Base-by-base conservation (phyloP, 2,329 filamentous ascomycete species). In the Pseudogymnoascus sp. region DNA sequence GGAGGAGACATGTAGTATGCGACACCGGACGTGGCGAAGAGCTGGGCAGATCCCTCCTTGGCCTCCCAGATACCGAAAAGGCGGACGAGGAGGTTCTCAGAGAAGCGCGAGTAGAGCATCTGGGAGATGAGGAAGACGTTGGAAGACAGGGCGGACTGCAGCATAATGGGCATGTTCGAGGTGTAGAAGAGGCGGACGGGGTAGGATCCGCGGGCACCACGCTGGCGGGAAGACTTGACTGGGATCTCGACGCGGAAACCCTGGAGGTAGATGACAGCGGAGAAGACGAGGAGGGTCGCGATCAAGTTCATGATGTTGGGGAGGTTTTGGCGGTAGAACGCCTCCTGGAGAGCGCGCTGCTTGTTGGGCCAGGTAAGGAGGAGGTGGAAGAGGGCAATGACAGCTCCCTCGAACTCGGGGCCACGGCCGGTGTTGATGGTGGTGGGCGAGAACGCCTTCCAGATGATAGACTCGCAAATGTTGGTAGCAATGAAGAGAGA, bases 101-200 rank as follows among this genome's bases (percentile, higher is more conserved):
- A 94, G 84, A 99, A 97, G 77, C 93, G 92, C 65, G 90, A 96
- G 86, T 96, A 97, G 68, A 99, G 86, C 92, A 97, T 97, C 83
- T 99, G 94, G 75, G 89, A 94, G 80, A 99, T 92, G 67, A 99
- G 82, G 87, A 99, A 99, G 79, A 99, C 86, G 84, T 99, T 99
- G 83, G 93, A 97, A 68, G 91, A 96, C 69, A 99, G 86, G 70
- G 94, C 94, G 57, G 93, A 97, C 82, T 99, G 95, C 76, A 99
- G 85, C 94, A 99, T 99, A 80, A 99, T 99, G 74, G 94, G 94
- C 95, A 99, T 99, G 88, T 99, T 99, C 76, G 92, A 97, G 74
- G 94, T 99, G 82, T 99, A 99, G 86, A 99, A 99, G 63, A 99
- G 90, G 73, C 95, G 93, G 76, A 99, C 86, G 72, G 94, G 94